Evolutionary conservation across 2,329 filamentous ascomycete species (phyloP).

Genomic region (Lachnellula suecica): DNA sequence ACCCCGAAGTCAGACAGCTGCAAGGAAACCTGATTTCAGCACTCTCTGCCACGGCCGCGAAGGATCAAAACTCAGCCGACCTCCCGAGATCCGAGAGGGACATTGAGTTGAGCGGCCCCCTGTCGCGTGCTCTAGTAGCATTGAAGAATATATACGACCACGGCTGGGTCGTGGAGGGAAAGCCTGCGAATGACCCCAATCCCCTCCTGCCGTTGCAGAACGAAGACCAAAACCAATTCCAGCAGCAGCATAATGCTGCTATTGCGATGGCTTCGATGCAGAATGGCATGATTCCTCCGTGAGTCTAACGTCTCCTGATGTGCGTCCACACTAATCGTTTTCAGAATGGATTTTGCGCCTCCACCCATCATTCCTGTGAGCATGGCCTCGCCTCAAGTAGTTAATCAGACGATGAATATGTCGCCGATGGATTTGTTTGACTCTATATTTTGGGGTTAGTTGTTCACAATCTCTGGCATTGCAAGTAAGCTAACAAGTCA

Average conservation of each 20-base stretch:
- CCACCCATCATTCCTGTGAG: conserved; percentile 36
- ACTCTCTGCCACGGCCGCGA: conserved; percentile 62
- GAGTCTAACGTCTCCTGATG: conserved; percentile 7
- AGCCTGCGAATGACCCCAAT: conserved; percentile 9
- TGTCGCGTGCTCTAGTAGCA: conserved; percentile 60
- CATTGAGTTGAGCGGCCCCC: conserved; percentile 45
- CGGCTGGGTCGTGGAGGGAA: conserved; percentile 52
- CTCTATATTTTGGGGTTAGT: conserved; percentile 66
- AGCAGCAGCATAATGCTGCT: conserved; percentile 57
- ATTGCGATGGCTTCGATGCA: conserved; percentile 66
- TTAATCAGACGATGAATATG: conserved; percentile 59
- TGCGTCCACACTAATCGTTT: neutral
- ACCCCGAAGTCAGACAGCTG: conserved; percentile 61
- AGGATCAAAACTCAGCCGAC: conserved; percentile 42
- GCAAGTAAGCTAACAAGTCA: neutral
- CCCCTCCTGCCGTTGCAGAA: conserved; percentile 11
- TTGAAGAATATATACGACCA: conserved; percentile 67
- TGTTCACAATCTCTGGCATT: neutral
- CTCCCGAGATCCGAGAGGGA: conserved; percentile 28
- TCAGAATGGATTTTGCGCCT: conserved; percentile 38
- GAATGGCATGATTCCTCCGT: conserved; percentile 45
- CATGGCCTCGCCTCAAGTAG: conserved; percentile 42
- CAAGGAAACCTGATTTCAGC: conserved; percentile 65
- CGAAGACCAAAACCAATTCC: conserved; percentile 25
- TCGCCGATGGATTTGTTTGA: conserved; percentile 68